phyloP scores from a whole-genome alignment of 2,329 filamentous ascomycete genomes.

The Xylariaceae sp. region DNA sequence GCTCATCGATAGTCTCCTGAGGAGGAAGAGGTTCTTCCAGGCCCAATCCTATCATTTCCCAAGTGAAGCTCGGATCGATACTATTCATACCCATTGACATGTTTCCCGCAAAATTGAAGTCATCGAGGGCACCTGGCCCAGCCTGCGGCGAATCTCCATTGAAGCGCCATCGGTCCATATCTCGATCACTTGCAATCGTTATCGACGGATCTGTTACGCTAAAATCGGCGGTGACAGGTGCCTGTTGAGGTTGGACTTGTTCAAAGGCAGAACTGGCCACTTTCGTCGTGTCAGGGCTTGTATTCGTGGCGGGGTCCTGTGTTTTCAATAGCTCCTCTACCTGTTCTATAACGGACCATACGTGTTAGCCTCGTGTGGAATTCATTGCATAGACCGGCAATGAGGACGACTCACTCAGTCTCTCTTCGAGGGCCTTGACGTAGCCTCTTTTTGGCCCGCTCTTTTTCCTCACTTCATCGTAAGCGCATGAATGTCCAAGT shows the following conservation, averaged over 20 bases:
- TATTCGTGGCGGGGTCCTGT: conserved; percentile 51
- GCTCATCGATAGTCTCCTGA: conserved; percentile 69
- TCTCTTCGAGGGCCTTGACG: conserved; percentile 88
- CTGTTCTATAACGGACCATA: conserved; percentile 58
- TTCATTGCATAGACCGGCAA: not conserved
- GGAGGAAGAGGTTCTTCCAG: conserved; percentile 56
- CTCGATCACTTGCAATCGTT: conserved; percentile 41
- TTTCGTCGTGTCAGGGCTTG: conserved; percentile 32
- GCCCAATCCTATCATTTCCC: conserved; percentile 68
- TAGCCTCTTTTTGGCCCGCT: conserved; percentile 93
- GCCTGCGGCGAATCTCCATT: conserved; percentile 47
- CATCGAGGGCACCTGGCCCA: conserved; percentile 38
- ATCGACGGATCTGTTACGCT: conserved; percentile 42
- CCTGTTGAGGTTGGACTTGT: conserved; percentile 28
- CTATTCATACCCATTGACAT: conserved; percentile 47
- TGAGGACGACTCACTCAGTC: conserved; percentile 64
- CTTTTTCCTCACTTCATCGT: conserved; percentile 90
- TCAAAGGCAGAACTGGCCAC: conserved; percentile 29
- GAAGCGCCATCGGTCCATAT: conserved; percentile 53
- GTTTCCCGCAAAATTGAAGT: conserved; percentile 52
- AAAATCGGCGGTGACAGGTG: conserved; percentile 31
- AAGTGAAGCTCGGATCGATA: conserved; percentile 60
- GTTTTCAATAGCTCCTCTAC: conserved; percentile 87
- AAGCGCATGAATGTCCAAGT: conserved; percentile 82
- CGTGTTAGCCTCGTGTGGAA: conserved; percentile 8